Conservation (phyloP, 495 filamentous ascomycete species). For the Neurospora sp. region DNA sequence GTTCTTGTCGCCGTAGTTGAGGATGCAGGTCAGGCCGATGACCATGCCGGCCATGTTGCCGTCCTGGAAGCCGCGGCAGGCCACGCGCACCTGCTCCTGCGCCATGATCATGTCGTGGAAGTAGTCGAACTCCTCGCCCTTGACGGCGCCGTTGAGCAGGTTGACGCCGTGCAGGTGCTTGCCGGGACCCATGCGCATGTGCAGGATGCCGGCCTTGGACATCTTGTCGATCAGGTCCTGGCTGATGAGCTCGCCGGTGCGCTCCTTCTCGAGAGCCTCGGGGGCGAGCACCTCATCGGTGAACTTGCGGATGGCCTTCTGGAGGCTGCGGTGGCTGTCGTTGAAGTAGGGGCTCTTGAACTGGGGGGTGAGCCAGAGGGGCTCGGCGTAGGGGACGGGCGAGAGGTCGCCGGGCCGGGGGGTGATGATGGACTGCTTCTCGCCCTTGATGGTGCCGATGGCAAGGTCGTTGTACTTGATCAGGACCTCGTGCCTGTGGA, state of each 20-base stretch:
- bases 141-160: conserved; percentile 58
- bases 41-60: conserved; percentile 67
- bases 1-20: conserved; percentile 65
- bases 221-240: conserved; percentile 71
- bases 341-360: conserved; percentile 81
- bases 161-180: conserved; percentile 65
- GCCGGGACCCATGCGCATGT: conserved; percentile 76
- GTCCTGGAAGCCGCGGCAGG: conserved; percentile 56
- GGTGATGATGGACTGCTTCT: conserved; percentile 64
- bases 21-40: conserved; percentile 71
- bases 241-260: conserved; percentile 60
- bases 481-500: conserved; percentile 85
- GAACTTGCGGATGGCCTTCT: conserved; percentile 64
- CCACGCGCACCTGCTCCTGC: conserved; percentile 63
- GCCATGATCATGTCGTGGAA: conserved; percentile 71
- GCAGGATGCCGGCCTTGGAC: conserved; percentile 61
- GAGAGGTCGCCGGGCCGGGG: conserved; percentile 61
- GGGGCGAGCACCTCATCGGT: conserved; percentile 59
- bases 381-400: conserved; percentile 70
- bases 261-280: conserved; percentile 71
- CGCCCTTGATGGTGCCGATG: conserved; percentile 64
- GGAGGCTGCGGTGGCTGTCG: conserved; percentile 60
- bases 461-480: conserved; percentile 64
- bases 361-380: conserved; percentile 65
- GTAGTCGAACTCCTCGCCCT: conserved; percentile 78